Evolutionary conservation across 1,139 yeast genomes (phyloP).

Genomic region (Pichia sp.): DNA sequence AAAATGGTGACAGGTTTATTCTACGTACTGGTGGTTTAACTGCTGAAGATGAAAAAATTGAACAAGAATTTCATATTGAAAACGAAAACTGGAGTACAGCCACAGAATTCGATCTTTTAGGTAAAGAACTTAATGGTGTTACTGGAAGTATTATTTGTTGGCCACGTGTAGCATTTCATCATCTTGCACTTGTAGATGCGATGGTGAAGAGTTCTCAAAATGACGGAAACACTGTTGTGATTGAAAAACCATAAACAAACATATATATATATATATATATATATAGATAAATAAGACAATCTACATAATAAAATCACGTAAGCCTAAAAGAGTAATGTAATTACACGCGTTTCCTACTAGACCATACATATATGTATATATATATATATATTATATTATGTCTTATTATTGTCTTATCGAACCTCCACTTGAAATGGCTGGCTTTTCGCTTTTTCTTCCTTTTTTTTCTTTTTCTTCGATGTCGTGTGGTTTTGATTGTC

Average conservation of each 20-base stretch:
- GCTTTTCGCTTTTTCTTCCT: too few relatives aligned
- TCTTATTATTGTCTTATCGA: too few relatives aligned
- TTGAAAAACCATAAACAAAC: slow-evolving; percentile 1
- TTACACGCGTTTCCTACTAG: too few relatives aligned
- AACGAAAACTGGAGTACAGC: slow-evolving; percentile 54
- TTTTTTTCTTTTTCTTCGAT: too few relatives aligned
- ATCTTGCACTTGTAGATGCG: slow-evolving; percentile 83
- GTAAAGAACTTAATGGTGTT: slow-evolving; percentile 63
- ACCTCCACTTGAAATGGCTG: too few relatives aligned
- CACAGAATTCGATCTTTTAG: slow-evolving; percentile 69
- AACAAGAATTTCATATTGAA: slow-evolving; percentile 38
- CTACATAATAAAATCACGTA: background rate
- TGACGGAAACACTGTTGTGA: slow-evolving; percentile 45
- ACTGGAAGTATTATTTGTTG: slow-evolving; percentile 51
- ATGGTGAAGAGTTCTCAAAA: slow-evolving; percentile 59
- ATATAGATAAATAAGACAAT: too few relatives aligned
- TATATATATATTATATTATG: too few relatives aligned
- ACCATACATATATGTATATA: too few relatives aligned
- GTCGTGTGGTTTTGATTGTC: too few relatives aligned
- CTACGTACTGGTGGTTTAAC: slow-evolving; percentile 36
- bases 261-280: background rate
- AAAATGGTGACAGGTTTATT: slow-evolving; percentile 42
- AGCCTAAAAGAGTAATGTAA: background rate
- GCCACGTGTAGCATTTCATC: slow-evolving; percentile 82
- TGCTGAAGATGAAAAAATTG: slow-evolving; percentile 42